Base-by-base conservation (phyloP, 768 basidiomycete species). In the Harrya chromipes region DNA sequence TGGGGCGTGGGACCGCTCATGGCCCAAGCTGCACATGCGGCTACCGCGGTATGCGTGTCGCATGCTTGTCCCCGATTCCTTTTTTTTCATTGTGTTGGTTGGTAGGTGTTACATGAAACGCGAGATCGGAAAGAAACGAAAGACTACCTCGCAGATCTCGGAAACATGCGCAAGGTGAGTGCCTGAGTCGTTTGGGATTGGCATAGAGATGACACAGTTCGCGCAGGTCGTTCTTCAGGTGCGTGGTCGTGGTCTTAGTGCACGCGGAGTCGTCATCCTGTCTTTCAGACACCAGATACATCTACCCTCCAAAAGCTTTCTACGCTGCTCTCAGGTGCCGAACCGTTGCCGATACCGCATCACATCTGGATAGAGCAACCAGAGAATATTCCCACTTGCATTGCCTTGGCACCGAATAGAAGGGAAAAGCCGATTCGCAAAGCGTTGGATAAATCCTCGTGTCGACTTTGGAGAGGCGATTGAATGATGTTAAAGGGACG, bases 1-100 rank as follows among this genome's bases (percentile, higher is more conserved):
- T 76, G 75, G 71, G 74, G 74, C 1, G 60, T 71, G 4, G 74
- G 74, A 11, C 72, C 74, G 13, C 64, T 75, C 34, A 73, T 75
- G 74, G 70, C 72, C 6, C 74, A 75, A 52, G 69, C 65, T 3
- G 72, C 74, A 4, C 74, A 74, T 51, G 72, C 71, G 6, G 73
- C 74, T 21, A 64, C 72, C 0, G 74, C 74, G 21, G 74, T 75
- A 54, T 40, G 40, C 21, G 16, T 16, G 6, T 12, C 2, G 1
- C 17, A 7, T 34, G 1, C 17, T 17, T 4, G 6, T 24, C 16
- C n/a, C 4, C 20, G 6, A 13, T 21, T 23, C 29, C 29, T 19
- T 7, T 21, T 14, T 26, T 37, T 9, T 21, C 17, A 14, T 27
- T 16, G 20, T 10, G 14, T 19, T 46, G 20, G 9, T 7, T 16